Evolutionary conservation across 768 basidiomycete species (phyloP).

Genomic region (Leccinum disarticulatum): DNA sequence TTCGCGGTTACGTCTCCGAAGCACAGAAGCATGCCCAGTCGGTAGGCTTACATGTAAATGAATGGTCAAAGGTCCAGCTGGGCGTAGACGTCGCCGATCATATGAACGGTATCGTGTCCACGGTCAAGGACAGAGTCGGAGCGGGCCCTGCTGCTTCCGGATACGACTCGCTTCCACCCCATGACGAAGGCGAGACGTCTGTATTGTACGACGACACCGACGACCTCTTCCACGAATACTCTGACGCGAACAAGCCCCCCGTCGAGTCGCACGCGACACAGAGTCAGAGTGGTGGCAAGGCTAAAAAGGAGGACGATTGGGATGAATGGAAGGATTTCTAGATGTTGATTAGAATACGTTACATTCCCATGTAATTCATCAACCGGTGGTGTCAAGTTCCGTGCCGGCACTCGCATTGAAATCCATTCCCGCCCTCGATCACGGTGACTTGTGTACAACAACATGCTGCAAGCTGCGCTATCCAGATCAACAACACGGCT

Average conservation of each 20-base stretch:
- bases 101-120: conserved; percentile 67
- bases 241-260: conserved; percentile 13
- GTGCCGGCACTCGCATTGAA: conserved; percentile 14
- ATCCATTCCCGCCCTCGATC: background rate
- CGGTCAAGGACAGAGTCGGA: conserved; percentile 56
- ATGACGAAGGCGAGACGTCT: conserved; percentile 56
- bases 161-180: conserved; percentile 47
- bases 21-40: conserved; percentile 63
- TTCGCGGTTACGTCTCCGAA: conserved; percentile 70
- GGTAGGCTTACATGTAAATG: conserved; percentile 65
- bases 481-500: conserved; percentile 10
- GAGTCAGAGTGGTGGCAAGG: conserved; percentile 11
- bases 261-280: conserved; percentile 8
- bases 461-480: conserved; percentile 23
- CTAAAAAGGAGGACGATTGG: conserved; percentile 57
- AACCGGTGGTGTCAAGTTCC: conserved; percentile 23
- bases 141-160: conserved; percentile 55
- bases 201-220: conserved; percentile 60
- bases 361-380: background rate
- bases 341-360: conserved; percentile 7
- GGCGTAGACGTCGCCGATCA: conserved; percentile 86
- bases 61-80: conserved; percentile 72
- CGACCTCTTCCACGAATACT: conserved; percentile 53
- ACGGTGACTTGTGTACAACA: background rate
- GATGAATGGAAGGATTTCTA: conserved; percentile 85